Conservation (phyloP, 257 asterid species). For the Lycium ferocissimum region DNA sequence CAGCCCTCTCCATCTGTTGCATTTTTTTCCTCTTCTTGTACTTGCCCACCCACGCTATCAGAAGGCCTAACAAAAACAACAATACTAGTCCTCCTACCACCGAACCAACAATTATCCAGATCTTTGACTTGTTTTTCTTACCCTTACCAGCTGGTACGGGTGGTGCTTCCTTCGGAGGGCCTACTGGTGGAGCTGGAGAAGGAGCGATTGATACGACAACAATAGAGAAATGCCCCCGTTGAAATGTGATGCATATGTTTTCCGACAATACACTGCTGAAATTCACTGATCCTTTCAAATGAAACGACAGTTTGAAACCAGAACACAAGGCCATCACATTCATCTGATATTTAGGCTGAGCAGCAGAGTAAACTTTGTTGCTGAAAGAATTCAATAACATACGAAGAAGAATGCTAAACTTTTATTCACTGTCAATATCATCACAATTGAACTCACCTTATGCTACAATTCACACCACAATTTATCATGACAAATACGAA, state of each 20-base stretch:
- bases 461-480: conserved; percentile 31
- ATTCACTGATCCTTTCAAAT: conserved; percentile 49
- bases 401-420: background rate
- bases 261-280: conserved; percentile 53
- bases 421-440: conserved; percentile 29
- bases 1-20: conserved; percentile 76
- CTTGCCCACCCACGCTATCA: conserved; percentile 49
- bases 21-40: conserved; percentile 53
- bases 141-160: conserved; percentile 17
- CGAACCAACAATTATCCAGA: conserved; percentile 58
- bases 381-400: background rate
- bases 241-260: conserved; percentile 54
- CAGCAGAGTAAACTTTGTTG: background rate
- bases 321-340: background rate
- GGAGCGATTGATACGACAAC: conserved; percentile 57
- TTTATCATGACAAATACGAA: background rate
- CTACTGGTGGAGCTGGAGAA: conserved; percentile 31
- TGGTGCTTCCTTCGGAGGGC: conserved; percentile 31
- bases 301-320: conserved; percentile 33
- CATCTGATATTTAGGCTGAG: background rate
- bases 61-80: conserved; percentile 51
- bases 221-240: conserved; percentile 73
- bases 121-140: conserved; percentile 37
- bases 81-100: conserved; percentile 58
- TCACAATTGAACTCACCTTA: conserved; percentile 19